Conservation (phyloP, 257 asterid genomes). For the Henckelia pumila region DNA sequence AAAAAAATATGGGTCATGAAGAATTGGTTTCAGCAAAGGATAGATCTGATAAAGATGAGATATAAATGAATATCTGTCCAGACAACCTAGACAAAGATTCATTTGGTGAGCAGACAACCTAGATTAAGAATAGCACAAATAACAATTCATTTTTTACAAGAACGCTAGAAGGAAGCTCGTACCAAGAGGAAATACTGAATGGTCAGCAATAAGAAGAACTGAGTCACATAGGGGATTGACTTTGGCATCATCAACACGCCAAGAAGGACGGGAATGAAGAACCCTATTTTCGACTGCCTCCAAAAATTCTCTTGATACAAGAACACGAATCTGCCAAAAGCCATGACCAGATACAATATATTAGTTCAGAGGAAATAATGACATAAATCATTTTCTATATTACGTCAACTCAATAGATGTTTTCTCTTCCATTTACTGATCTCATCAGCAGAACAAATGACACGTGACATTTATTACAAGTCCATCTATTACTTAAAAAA, state of each 20-base stretch:
- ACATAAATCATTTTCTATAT: conserved; percentile 6
- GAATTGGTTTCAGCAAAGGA: too few relatives aligned
- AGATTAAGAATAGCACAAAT: conserved; percentile 17
- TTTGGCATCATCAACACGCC: conserved; percentile 84
- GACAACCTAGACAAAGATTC: too few relatives aligned
- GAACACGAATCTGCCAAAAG: conserved; percentile 53
- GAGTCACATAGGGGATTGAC: conserved; percentile 69
- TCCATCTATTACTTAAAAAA: neutral
- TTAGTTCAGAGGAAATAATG: conserved; percentile 17
- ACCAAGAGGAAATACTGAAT: conserved; percentile 85
- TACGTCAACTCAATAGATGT: conserved; percentile 18
- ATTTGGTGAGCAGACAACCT: too few relatives aligned
- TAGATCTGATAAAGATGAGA: too few relatives aligned
- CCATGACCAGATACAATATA: conserved; percentile 12
- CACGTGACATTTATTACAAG: neutral
- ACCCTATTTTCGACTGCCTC: conserved; percentile 80
- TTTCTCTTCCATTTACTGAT: conserved; percentile 8
- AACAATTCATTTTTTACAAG: conserved; percentile 8
- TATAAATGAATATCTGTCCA: too few relatives aligned
- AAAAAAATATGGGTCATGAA: too few relatives aligned
- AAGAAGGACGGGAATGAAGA: conserved; percentile 73
- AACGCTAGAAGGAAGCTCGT: conserved; percentile 26
- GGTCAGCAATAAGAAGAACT: conserved; percentile 81
- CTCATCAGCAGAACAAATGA: conserved; percentile 16
- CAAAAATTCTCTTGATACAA: conserved; percentile 74